Evolutionary conservation across 2,329 filamentous ascomycete genomes (phyloP).

Genomic region (Akanthomyces muscarius): DNA sequence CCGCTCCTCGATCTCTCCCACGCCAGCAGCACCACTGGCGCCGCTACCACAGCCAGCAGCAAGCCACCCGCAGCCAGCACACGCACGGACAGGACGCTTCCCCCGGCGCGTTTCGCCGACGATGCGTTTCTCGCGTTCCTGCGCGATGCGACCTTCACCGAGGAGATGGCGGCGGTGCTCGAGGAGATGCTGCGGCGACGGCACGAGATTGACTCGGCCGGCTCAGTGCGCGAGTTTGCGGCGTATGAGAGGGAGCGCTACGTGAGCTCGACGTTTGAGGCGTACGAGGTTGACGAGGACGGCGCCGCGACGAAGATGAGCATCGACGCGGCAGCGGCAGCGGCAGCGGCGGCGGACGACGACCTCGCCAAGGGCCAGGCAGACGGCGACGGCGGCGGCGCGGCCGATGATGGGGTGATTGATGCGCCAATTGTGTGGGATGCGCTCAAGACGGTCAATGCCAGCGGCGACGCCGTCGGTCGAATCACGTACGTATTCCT

Average conservation of each 20-base stretch:
- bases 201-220: constrained; percentile 29
- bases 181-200: constrained; percentile 33
- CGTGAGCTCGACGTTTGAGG: constrained; percentile 50
- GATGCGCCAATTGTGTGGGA: constrained; percentile 42
- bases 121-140: constrained; percentile 40
- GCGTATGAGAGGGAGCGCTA: constrained; percentile 36
- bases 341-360: constrained; percentile 21
- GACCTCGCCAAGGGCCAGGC: constrained; percentile 25
- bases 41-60: constrained; percentile 4
- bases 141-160: constrained; percentile 39
- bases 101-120: constrained; percentile 35
- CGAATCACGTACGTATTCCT: constrained; percentile 43
- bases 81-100: constrained; percentile 12
- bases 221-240: constrained; percentile 32
- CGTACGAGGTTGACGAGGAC: constrained; percentile 52
- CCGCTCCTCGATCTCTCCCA: constrained; percentile 26
- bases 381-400: constrained; percentile 21
- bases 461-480: constrained; percentile 42
- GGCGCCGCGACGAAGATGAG: constrained; percentile 35
- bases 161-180: constrained; percentile 35
- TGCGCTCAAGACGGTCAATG: constrained; percentile 36
- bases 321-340: constrained; percentile 21
- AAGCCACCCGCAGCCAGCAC: constrained; percentile 16
- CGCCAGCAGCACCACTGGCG: constrained; percentile 13
- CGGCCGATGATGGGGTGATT: constrained; percentile 29